Evolutionary conservation across 2,329 filamentous ascomycete genomes (phyloP), one percentile per base, ranked within the genome.

Genomic region (Eutypella sp.): DNA sequence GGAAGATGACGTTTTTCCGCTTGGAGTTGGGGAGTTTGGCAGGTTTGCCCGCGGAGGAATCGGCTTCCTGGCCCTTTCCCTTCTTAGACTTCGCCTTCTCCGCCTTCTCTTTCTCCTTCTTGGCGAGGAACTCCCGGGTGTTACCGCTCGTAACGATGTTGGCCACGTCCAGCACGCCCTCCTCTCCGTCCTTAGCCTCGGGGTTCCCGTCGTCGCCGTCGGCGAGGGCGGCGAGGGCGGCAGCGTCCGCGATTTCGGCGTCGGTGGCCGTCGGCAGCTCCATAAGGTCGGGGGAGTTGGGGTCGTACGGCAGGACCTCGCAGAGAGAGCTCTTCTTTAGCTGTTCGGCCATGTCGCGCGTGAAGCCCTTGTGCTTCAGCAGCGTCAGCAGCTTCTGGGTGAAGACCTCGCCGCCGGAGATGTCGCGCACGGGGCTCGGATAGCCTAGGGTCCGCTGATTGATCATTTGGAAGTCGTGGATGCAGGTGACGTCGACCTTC

Each of bases 401-500:
- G 72, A 97, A 89, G 2, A 86, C 82, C 57, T 96, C 87, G 42
- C 93, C 93, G 53, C 93, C 93, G 49, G 89, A 93, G 13, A 83
- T 71, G 38, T 66, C 61, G 19, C 64, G 55, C 20, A 62, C 59
- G 0, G 65, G 59, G 19, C 64, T 62, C 49, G 52, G 82, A 68
- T 62, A 80, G 65, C 63, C 85, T 68, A 75, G 79, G 67, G 61
- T 81, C 76, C 60, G 82, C 70, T 67, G 87, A 75, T 66, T 90
- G 76, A 70, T 76, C 5, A 95, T 78, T 39, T 82, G 71, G 58
- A 87, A 92, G 51, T 97, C 92, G 47, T 85, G 84, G 41, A 99
- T 82, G 46, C 91, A 92, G 1, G 90, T 95, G 18, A 99, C 81
- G 59, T 99, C 91, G 20, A 92, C 89, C 71, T 97, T 97, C 59